Evolutionary conservation across 768 basidiomycete species (phyloP).

Genomic region (Mycena filopes): DNA sequence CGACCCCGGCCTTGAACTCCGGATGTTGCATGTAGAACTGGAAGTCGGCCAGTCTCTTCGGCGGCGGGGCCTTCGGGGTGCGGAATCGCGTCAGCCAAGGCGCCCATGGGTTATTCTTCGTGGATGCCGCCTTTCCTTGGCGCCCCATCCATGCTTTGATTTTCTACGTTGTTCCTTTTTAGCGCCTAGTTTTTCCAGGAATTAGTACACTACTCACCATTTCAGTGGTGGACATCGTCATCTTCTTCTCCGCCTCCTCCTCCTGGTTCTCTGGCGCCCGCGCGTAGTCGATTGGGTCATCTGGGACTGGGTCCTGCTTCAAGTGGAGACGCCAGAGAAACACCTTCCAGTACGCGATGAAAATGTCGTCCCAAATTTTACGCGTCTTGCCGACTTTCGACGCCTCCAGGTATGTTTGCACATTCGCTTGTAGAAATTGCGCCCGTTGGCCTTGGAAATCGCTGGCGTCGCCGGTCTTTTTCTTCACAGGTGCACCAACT

Average conservation of each 20-base stretch:
- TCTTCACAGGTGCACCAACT: neutral
- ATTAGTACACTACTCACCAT: neutral
- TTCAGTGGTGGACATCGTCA: neutral
- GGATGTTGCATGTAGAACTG: slow-evolving; percentile 9
- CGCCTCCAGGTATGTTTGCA: neutral
- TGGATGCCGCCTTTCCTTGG: neutral
- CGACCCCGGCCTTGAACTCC: neutral
- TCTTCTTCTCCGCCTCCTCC: neutral
- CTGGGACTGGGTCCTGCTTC: neutral
- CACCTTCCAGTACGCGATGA: neutral
- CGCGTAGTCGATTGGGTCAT: neutral
- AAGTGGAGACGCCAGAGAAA: neutral
- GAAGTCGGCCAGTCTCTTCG: neutral
- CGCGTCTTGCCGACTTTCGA: neutral
- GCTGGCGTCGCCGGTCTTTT: neutral
- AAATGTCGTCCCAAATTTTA: neutral
- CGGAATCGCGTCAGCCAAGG: neutral
- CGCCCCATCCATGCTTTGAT: neutral
- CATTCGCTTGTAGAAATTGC: neutral
- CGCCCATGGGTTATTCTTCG: neutral
- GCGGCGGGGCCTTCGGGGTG: neutral
- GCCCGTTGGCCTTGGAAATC: neutral
- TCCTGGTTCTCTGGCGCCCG: neutral
- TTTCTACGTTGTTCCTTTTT: neutral
- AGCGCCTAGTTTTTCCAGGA: too few relatives aligned